Evolutionary conservation across 2,329 filamentous ascomycete genomes (phyloP).

Genomic region (Paraconiothyrium brasiliense): DNA sequence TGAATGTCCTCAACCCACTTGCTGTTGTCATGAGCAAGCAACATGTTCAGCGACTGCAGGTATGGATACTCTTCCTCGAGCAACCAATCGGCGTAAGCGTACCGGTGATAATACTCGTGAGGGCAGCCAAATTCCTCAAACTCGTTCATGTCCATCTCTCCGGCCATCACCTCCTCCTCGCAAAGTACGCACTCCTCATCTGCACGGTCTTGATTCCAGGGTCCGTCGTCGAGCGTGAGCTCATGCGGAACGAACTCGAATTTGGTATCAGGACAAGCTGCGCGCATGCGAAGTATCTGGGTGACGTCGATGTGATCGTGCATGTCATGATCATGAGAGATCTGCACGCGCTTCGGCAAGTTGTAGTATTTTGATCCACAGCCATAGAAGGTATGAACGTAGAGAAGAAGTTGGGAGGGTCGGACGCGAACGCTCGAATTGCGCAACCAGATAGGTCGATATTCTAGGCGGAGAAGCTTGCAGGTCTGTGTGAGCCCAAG

Average conservation of each 20-base stretch:
- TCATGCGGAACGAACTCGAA: slow-evolving; percentile 14
- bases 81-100: background rate
- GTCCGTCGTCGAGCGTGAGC: slow-evolving; percentile 10
- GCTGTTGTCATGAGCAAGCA: slow-evolving; percentile 18
- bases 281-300: slow-evolving; percentile 9
- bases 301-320: background rate
- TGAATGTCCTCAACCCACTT: slow-evolving; percentile 16
- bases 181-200: background rate
- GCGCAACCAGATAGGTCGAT: slow-evolving; percentile 17
- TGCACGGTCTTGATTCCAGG: background rate
- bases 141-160: slow-evolving; percentile 2
- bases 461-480: slow-evolving; percentile 15
- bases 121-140: background rate
- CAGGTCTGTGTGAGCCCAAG: slow-evolving; percentile 16
- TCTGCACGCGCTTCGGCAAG: slow-evolving; percentile 7
- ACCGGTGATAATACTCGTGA: slow-evolving; percentile 3
- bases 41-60: slow-evolving; percentile 11
- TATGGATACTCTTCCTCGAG: slow-evolving; percentile 12
- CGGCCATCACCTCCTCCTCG: background rate
- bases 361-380: background rate
- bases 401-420: background rate
- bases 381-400: slow-evolving; percentile 10
- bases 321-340: slow-evolving; percentile 15
- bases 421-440: slow-evolving; percentile 6
- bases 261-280: slow-evolving; percentile 8